A percentile compares a stretch with the other conserved stretches of the same genome.
phyloP scores from a whole-genome alignment of 768 basidiomycete genomes.

The Phylloporus sp. region DNA sequence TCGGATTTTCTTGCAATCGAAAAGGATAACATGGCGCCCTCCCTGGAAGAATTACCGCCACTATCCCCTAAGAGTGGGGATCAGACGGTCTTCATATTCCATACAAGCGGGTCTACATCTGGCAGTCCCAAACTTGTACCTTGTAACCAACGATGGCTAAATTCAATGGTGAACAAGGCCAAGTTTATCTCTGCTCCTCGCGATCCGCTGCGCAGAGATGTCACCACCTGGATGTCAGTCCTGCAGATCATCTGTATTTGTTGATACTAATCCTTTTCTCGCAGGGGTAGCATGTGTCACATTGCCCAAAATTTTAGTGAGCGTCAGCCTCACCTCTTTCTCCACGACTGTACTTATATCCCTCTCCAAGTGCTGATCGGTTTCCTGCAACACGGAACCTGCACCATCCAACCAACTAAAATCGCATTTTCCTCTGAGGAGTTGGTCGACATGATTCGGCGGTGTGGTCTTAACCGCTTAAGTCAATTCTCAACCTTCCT shows the following conservation, averaged over 20 bases:
- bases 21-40: slow-evolving; percentile 35
- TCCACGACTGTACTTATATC: slow-evolving; percentile 19
- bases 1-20: slow-evolving; percentile 45
- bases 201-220: slow-evolving; percentile 55
- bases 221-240: slow-evolving; percentile 70
- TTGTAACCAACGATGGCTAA: slow-evolving; percentile 64
- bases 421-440: slow-evolving; percentile 66
- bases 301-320: slow-evolving; percentile 74
- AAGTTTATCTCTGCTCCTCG: slow-evolving; percentile 46
- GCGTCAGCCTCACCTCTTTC: slow-evolving; percentile 28
- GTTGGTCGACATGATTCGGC: slow-evolving; percentile 64
- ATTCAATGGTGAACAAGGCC: slow-evolving; percentile 60
- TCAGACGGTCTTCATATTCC: slow-evolving; percentile 65
- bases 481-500: slow-evolving; percentile 75
- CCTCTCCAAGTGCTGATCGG: slow-evolving; percentile 56
- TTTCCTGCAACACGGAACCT: slow-evolving; percentile 65
- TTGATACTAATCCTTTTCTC: slow-evolving; percentile 33
- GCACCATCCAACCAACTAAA: slow-evolving; percentile 66
- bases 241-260: slow-evolving; percentile 13
- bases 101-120: slow-evolving; percentile 81
- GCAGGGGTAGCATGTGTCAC: slow-evolving; percentile 81
- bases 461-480: slow-evolving; percentile 66
- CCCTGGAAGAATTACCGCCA: slow-evolving; percentile 40
- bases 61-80: slow-evolving; percentile 34
- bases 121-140: slow-evolving; percentile 78